These are phyloP conservation scores for Zygosaccharomyces siamensis DNA, from an alignment of 805 yeast species.

Conservation along the genomic window DNA sequence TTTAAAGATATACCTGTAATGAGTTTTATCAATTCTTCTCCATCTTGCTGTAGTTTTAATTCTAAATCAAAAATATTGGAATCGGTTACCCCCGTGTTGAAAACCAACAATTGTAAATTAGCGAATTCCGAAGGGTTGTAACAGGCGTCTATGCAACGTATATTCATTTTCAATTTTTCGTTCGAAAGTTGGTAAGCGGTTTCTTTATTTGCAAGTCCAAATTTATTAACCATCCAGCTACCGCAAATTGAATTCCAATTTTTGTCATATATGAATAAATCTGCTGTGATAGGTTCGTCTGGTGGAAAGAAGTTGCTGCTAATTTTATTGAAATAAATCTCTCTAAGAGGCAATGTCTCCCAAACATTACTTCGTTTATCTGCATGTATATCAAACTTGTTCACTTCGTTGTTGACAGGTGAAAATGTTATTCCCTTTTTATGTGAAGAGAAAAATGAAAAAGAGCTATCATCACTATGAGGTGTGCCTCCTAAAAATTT, in stretches of 20 bases:
- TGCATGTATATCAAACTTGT: slow-evolving; percentile 33
- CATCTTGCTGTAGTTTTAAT: slow-evolving; percentile 33
- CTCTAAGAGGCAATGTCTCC: slow-evolving; percentile 43
- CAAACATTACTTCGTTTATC: slow-evolving; percentile 40
- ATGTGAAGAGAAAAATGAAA: slow-evolving; percentile 21
- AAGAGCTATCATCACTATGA: slow-evolving; percentile 15
- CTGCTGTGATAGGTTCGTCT: slow-evolving; percentile 4
- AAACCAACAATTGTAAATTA: slow-evolving; percentile 35
- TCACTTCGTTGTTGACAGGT: slow-evolving; percentile 27
- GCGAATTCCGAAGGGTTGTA: slow-evolving; percentile 26
- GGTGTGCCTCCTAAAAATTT: slow-evolving; percentile 23
- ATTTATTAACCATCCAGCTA: slow-evolving; percentile 34
- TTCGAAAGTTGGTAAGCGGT: slow-evolving; percentile 3
- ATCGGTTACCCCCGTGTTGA: slow-evolving; percentile 38
- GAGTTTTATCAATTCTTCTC: slow-evolving; percentile 34
- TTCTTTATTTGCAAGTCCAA: slow-evolving; percentile 19
- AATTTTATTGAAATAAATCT: slow-evolving; percentile 32
- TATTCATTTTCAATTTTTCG: slow-evolving; percentile 11
- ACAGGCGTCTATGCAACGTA: slow-evolving; percentile 22
- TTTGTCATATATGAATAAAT: slow-evolving; percentile 24
- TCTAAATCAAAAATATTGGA: slow-evolving; percentile 33
- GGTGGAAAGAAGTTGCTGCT: slow-evolving; percentile 4
- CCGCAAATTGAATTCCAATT: slow-evolving; percentile 32
- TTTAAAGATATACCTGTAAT: slow-evolving; percentile 35
- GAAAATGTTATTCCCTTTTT: slow-evolving; percentile 20